phyloP scores from a whole-genome alignment of 805 yeast genomes.

The Brettanomyces sp. region DNA sequence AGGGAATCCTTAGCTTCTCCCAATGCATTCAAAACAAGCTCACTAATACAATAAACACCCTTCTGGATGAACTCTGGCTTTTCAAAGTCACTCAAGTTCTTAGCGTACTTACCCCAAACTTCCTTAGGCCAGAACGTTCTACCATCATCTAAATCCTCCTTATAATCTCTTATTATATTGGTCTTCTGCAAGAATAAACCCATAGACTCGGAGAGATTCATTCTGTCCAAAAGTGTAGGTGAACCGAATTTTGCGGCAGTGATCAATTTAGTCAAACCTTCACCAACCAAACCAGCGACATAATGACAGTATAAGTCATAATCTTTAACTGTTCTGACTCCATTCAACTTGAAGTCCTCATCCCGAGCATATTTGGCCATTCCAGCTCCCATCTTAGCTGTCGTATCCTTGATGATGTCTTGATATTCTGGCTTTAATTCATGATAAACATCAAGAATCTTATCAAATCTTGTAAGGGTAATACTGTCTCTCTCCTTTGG shows the following conservation, averaged over 20 bases:
- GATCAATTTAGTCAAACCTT: slow-evolving; percentile 80
- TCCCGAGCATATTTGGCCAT: slow-evolving; percentile 89
- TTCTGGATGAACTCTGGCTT: slow-evolving; percentile 35
- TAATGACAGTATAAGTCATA: slow-evolving; percentile 90
- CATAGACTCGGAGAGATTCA: slow-evolving; percentile 70
- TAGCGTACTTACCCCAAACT: slow-evolving; percentile 80
- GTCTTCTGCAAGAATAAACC: slow-evolving; percentile 94
- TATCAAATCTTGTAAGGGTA: slow-evolving; percentile 73
- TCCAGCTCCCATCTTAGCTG: slow-evolving; percentile 88
- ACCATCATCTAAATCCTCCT: slow-evolving; percentile 85
- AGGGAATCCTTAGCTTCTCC: slow-evolving; percentile 70
- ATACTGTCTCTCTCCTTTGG: slow-evolving; percentile 74
- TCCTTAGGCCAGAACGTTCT: slow-evolving; percentile 96
- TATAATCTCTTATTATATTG: slow-evolving; percentile 89
- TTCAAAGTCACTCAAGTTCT: slow-evolving; percentile 48
- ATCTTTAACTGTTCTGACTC: slow-evolving; percentile 69
- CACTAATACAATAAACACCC: slow-evolving; percentile 73
- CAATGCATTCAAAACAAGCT: slow-evolving; percentile 71
- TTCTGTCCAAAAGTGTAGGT: slow-evolving; percentile 39
- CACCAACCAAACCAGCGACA: slow-evolving; percentile 97
- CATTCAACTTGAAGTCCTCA: slow-evolving; percentile 69
- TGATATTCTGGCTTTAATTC: slow-evolving; percentile 66
- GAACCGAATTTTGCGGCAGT: slow-evolving; percentile 68
- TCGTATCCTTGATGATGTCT: slow-evolving; percentile 67
- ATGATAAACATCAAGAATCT: slow-evolving; percentile 62